Percentiles rank a stretch among this genome's conserved stretches.
Conservation (phyloP, 768 basidiomycete genomes). For the Nidularia pulvinata region DNA sequence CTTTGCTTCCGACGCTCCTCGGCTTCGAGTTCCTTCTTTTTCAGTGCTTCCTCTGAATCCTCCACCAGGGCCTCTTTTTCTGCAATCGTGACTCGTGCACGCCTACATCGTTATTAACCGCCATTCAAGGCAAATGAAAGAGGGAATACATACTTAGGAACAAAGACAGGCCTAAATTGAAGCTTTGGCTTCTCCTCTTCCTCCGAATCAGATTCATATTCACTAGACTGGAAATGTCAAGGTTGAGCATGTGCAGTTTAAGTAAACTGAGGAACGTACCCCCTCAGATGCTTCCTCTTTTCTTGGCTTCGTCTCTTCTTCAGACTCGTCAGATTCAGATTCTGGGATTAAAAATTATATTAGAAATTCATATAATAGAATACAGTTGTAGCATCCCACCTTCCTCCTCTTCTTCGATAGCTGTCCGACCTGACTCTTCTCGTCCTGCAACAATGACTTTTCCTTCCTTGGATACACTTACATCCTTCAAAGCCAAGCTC, state of each 20-base stretch:
- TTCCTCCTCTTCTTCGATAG: conserved; percentile 50
- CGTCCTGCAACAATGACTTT: conserved; percentile 80
- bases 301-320: background rate
- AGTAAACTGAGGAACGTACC: conserved; percentile 17
- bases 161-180: conserved; percentile 90
- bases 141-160: conserved; percentile 75
- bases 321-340: conserved; percentile 4
- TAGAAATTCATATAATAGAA: conserved; percentile 6
- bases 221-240: conserved; percentile 61
- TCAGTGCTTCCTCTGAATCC: conserved; percentile 75
- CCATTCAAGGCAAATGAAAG: background rate
- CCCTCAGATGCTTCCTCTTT: conserved; percentile 48
- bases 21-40: conserved; percentile 69
- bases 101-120: conserved; percentile 39
- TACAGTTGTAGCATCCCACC: conserved; percentile 15
- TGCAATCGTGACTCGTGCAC: conserved; percentile 70
- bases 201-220: conserved; percentile 78
- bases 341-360: background rate
- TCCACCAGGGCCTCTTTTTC: conserved; percentile 68
- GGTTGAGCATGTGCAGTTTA: background rate
- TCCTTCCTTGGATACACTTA: conserved; percentile 79
- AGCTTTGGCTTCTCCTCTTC: conserved; percentile 77
- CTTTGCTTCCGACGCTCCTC: conserved; percentile 88
- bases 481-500: conserved; percentile 77
- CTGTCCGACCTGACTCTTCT: conserved; percentile 78